These are phyloP conservation scores for Austroboletus festivus DNA, from an alignment of 768 basidiomycete genomes.

Conservation along the genomic window DNA sequence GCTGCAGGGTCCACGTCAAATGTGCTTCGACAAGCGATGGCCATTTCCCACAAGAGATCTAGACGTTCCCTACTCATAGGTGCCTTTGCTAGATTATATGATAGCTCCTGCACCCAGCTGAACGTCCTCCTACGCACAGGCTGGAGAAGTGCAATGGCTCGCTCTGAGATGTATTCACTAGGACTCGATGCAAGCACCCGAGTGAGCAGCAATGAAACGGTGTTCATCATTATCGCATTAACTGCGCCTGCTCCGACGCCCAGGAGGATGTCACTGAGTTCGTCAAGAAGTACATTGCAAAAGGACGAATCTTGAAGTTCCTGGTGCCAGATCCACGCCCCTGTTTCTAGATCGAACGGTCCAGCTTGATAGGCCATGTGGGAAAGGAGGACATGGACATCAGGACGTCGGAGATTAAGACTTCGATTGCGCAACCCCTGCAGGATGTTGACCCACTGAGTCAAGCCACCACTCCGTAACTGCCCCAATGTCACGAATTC, in stretches of 20 bases:
- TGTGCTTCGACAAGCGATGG: background rate
- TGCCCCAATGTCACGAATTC: background rate
- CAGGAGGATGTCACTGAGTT: background rate
- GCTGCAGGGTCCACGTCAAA: background rate
- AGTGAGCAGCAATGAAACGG: constrained; percentile 26
- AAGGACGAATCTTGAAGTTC: background rate
- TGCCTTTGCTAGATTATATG: background rate
- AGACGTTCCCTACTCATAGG: background rate
- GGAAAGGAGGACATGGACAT: background rate
- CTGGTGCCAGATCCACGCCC: background rate
- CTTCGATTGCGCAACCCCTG: background rate
- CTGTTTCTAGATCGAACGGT: constrained; percentile 22
- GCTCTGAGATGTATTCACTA: background rate
- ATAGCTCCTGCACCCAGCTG: background rate
- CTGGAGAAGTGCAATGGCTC: background rate
- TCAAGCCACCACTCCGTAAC: background rate
- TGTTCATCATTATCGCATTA: constrained; percentile 26
- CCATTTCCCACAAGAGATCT: background rate
- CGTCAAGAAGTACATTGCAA: background rate
- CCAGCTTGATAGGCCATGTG: background rate
- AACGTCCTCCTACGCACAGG: background rate
- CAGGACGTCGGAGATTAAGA: background rate
- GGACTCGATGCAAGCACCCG: background rate
- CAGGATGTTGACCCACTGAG: background rate
- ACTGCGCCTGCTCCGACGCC: constrained; percentile 10